Evolutionary conservation across 225 moss, liverwort and hornwort genomes (phyloP), one percentile per base, ranked within the genome.

Genomic region (Takakia lepidozioides): DNA sequence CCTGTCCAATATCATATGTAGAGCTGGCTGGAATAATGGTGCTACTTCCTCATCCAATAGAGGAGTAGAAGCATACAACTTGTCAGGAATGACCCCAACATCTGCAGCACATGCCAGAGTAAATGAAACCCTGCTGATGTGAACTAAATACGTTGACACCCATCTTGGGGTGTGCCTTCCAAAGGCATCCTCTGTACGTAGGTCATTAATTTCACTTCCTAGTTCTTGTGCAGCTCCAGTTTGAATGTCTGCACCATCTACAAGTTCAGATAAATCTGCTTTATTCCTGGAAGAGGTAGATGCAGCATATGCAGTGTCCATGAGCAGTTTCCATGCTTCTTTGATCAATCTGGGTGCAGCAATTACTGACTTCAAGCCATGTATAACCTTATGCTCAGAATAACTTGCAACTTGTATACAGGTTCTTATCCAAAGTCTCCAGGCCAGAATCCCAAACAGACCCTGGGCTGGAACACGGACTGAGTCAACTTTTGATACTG

Each of bases 1-100:
- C 55, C 73, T 78, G 38, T 85, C 78, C 46, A 75, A 77, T 56
- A 68, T 73, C 66, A 98, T 44, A 44, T 78, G 72, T 20, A 90
- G 42, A 40, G 91, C 95, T 43, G 95, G 95, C 49, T 67, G 66
- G 41, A 69, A 54, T 39, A 49, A 38, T 46, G 60, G 66, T 66
- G 40, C 55, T 16, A 38, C 54, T 63, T 55, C 14, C 43, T 49
- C 41, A 6, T 36, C 37, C 39, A 50, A 61, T 58, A 26, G 55
- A 25, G 56, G 30, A 53, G 57, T 22, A 67, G 59, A 62, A 25
- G 49, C 63, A 11, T 14, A 26, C 7, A 42, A 46, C 18, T 38
- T 32, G 25, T 35, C 38, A 55, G 45, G 48, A 45, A 56, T n/a
- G 32, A 32, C 27, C 24, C 54, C 76, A 53, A 52, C 47, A 43